These are phyloP conservation scores for Anisogramma anomala DNA, from an alignment of 2,329 filamentous ascomycete species.

Conservation along the genomic window DNA sequence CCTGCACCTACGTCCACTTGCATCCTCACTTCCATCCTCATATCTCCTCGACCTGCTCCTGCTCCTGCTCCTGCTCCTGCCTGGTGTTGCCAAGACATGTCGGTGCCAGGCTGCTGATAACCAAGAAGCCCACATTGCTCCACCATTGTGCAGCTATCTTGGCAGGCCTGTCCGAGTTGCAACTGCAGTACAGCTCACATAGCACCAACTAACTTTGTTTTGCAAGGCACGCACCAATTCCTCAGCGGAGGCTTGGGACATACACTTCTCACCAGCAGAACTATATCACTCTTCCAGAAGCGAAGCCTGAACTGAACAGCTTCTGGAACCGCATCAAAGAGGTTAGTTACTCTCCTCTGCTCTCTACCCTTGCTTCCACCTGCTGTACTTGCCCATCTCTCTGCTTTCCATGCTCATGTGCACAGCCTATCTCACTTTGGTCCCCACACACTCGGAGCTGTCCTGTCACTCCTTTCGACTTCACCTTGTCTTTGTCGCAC, in stretches of 20 bases:
- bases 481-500: neutral
- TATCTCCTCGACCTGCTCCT: neutral
- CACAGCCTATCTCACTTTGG: constrained; percentile 7
- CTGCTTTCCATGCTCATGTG: neutral
- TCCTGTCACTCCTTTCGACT: constrained; percentile 11
- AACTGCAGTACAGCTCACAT: constrained; percentile 3
- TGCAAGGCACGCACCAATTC: constrained; percentile 20
- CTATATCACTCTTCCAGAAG: constrained; percentile 12
- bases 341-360: constrained; percentile 17
- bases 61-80: neutral
- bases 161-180: neutral
- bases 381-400: too few relatives aligned
- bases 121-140: neutral
- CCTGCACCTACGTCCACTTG: too few relatives aligned
- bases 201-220: neutral
- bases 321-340: constrained; percentile 20
- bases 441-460: constrained; percentile 11
- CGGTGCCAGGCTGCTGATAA: constrained; percentile 1
- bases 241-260: constrained; percentile 23
- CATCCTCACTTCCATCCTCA: constrained; percentile 3
- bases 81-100: constrained; percentile 5
- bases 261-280: constrained; percentile 17
- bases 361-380: constrained; percentile 1
- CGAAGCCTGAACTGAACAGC: constrained; percentile 7
- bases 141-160: neutral